Evolutionary conservation across 192 early-diverging fungal species (phyloP).

Genomic region (Coemansia sp.): DNA sequence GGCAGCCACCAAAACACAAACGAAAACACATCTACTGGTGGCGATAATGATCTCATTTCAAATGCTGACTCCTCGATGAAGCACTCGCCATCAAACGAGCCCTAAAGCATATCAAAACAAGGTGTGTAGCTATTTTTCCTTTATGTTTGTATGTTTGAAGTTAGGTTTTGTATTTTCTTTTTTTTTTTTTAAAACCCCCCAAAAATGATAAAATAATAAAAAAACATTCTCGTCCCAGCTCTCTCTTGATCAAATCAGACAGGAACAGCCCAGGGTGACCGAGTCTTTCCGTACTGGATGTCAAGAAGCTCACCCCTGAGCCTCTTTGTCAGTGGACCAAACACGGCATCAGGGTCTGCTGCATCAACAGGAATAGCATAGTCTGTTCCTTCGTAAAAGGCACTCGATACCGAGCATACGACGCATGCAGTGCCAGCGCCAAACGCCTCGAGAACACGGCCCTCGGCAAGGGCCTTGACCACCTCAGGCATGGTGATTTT

Average conservation of each 20-base stretch:
- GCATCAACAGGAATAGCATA: constrained; percentile 87
- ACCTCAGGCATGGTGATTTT: constrained; percentile 82
- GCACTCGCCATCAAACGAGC: background rate
- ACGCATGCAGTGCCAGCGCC: constrained; percentile 98
- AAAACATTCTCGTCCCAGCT: too few relatives aligned
- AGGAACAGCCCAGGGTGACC: constrained; percentile 42
- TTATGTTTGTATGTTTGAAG: too few relatives aligned
- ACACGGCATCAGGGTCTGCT: constrained; percentile 73
- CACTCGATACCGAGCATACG: constrained; percentile 86
- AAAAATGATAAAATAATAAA: too few relatives aligned
- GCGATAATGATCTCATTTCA: background rate
- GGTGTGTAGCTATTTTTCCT: too few relatives aligned
- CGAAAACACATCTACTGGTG: background rate
- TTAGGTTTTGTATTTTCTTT: too few relatives aligned
- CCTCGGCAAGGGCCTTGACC: constrained; percentile 70
- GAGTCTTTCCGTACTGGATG: constrained; percentile 90
- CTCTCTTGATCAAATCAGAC: too few relatives aligned
- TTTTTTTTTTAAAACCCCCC: too few relatives aligned
- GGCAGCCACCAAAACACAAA: background rate
- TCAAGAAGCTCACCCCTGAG: constrained; percentile 86
- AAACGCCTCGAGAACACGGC: constrained; percentile 89
- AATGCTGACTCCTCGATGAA: background rate
- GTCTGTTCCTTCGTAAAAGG: constrained; percentile 72
- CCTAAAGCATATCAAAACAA: too few relatives aligned
- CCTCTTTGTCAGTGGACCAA: constrained; percentile 81